Evolutionary conservation across 2,329 filamentous ascomycete genomes (phyloP), one percentile per base, ranked within the genome.

Genomic region (Didymella lethalis): DNA sequence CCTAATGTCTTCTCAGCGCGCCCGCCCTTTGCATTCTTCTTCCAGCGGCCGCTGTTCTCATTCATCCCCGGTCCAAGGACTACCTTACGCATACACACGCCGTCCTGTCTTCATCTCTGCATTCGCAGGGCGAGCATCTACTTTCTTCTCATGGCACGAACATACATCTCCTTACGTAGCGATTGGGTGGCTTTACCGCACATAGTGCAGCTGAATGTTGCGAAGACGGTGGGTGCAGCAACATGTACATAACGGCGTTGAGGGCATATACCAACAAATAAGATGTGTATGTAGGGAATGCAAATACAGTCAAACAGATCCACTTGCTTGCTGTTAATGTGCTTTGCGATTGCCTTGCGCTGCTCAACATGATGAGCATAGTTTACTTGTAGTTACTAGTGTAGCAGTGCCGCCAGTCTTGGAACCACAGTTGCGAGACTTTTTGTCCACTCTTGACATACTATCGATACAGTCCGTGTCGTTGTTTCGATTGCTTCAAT

Each of bases 1-100:
- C 57, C 46, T 60, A 60, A 60, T 60, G 52, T 56, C 52, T 60
- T 55, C 48, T 47, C 29, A 31, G 43, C 41, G 32, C 32, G 29
- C 34, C 31, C 31, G 46, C 34, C 56, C 10, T 40, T 41, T 38
- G 23, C 23, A 2, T 48, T 46, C 44, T 29, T 5, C 36, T 49
- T 48, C 29, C 11, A 29, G 44, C 43, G 43, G 44, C 44, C 7
- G 10, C 32, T 59, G 50, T 41, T 6, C 38, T 40, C 20, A 16
- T 45, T 44, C 45, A 5, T 26, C 5, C 16, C 26, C 26, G 23
- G 41, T n/a, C 20, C 16, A 23, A n/a, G 18, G 18, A 41, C 16
- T 18, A 10, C 36, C 43, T 16, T 23, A 55, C 38, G 29, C 46
- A 56, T 31, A 50, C 53, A 38, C 20, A 31, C 12, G 38, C 18